These are phyloP conservation scores for Colletotrichum orbiculare DNA, from an alignment of 2,329 filamentous ascomycete genomes.

Conservation along the genomic window DNA sequence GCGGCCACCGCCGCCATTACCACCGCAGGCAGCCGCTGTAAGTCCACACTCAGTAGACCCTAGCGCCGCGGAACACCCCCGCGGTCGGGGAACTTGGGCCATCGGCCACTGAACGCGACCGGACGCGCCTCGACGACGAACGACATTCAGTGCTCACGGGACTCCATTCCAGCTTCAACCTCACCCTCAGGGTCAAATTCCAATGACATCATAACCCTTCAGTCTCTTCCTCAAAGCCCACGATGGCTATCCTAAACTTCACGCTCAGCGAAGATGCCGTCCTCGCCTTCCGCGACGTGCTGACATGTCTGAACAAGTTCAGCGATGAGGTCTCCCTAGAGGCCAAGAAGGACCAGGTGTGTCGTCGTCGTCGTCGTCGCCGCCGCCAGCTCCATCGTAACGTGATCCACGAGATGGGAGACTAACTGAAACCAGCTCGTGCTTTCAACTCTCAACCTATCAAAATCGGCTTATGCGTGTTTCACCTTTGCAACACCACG, in stretches of 20 bases:
- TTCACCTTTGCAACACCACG: constrained; percentile 73
- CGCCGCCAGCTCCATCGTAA: constrained; percentile 28
- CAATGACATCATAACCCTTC: constrained; percentile 49
- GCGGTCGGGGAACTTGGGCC: neutral
- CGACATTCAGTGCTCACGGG: neutral
- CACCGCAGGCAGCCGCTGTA: neutral
- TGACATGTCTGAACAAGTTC: constrained; percentile 82
- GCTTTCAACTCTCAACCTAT: constrained; percentile 81
- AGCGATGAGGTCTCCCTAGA: constrained; percentile 83
- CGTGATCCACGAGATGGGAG: constrained; percentile 31
- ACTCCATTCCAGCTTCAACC: neutral
- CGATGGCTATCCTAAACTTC: constrained; percentile 75
- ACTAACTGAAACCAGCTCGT: constrained; percentile 65
- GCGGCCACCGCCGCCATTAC: too few relatives aligned
- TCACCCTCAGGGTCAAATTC: constrained; percentile 46
- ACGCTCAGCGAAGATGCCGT: constrained; percentile 80
- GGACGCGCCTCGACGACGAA: neutral
- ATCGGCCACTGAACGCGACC: constrained; percentile 18
- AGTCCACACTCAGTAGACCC: neutral
- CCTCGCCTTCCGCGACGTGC: constrained; percentile 75
- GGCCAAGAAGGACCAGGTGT: constrained; percentile 74
- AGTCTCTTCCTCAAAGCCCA: neutral
- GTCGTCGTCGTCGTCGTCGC: constrained; percentile 33
- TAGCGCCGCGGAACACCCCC: constrained; percentile 7
- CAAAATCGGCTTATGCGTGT: constrained; percentile 82